phyloP scores from a whole-genome alignment of 176 grass and related monocot species.

The Pontederia paniculata region DNA sequence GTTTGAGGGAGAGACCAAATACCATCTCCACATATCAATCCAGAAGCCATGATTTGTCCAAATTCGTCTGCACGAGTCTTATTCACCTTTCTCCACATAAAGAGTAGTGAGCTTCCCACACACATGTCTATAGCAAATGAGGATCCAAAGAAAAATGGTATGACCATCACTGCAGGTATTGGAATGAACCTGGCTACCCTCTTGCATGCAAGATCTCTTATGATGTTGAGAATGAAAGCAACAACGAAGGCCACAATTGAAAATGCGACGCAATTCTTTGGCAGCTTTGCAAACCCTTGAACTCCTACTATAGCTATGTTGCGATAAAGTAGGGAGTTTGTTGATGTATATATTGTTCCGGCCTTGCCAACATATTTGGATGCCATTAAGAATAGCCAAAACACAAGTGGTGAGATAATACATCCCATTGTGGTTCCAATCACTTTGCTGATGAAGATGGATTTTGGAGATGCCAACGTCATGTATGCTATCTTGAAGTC shows the following conservation, averaged over 20 bases:
- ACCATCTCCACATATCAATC: slow-evolving; percentile 63
- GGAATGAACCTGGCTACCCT: slow-evolving; percentile 29
- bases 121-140: slow-evolving; percentile 68
- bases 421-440: slow-evolving; percentile 44
- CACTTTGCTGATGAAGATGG: slow-evolving; percentile 62
- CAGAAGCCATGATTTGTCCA: slow-evolving; percentile 44
- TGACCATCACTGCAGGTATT: slow-evolving; percentile 45
- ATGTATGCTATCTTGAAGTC: slow-evolving; percentile 78
- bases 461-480: slow-evolving; percentile 54
- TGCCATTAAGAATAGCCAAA: slow-evolving; percentile 50
- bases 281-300: slow-evolving; percentile 36
- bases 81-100: slow-evolving; percentile 29
- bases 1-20: slow-evolving; percentile 71
- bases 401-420: slow-evolving; percentile 49
- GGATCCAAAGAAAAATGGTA: slow-evolving; percentile 52
- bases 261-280: slow-evolving; percentile 38
- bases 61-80: slow-evolving; percentile 37
- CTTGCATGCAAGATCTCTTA: slow-evolving; percentile 37
- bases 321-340: slow-evolving; percentile 46
- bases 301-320: slow-evolving; percentile 59
- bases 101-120: slow-evolving; percentile 40
- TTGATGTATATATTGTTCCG: slow-evolving; percentile 32
- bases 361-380: slow-evolving; percentile 29
- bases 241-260: slow-evolving; percentile 32
- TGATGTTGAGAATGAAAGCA: slow-evolving; percentile 28